Base-by-base conservation (phyloP, 179 eudicot genomes). In the Actinidia arguta region DNA sequence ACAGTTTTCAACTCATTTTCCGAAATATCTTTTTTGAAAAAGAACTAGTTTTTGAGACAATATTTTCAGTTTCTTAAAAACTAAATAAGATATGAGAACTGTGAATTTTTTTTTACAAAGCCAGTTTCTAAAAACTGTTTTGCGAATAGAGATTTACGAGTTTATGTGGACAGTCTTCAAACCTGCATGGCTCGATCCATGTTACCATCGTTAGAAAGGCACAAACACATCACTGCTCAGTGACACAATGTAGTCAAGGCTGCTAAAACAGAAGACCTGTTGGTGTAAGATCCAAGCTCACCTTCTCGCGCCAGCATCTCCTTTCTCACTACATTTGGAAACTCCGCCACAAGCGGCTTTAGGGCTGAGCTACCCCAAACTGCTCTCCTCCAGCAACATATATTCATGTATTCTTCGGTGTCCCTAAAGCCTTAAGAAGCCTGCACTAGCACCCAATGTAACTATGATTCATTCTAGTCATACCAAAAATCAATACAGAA, bases 131-230 rank as follows among this genome's bases (percentile, higher is more conserved):
- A n/a, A n/a, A n/a, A n/a, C n/a, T n/a, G n/a, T 61, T 61, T n/a
- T 61, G 63, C 22, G 36, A 8, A 8, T 62, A 1, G 36, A 0
- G 36, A 62, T 6, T 50, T 50, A 6, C 2, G 54, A 50, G 54
- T 1, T 1, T 50, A 6, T 6, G 11, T 50, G 11, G 54, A 50
- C 54, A 50, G 3, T 42, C 24, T 66, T 5, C 24, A 24, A 83
- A 93, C 95, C 94, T 93, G 93, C 92, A 94, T 86, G 24, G 93
- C 95, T 81, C 91, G 88, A 71, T 86, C 97, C 97, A 93, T 93
- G 85, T 94, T 91, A 39, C 94, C 97, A 9, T 94, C 95, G n/a
- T 94, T 93, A 22, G 95, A 92, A 75, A 8, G 94, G 92, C 82
- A 94, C 69, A 84, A 94, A 94, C 50, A 94, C 95, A 44, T 94